A percentile compares a stretch with the other conserved stretches of the same genome.
Evolutionary conservation across 257 asterid species (phyloP).

Genomic region (Forsythia viridissima): DNA sequence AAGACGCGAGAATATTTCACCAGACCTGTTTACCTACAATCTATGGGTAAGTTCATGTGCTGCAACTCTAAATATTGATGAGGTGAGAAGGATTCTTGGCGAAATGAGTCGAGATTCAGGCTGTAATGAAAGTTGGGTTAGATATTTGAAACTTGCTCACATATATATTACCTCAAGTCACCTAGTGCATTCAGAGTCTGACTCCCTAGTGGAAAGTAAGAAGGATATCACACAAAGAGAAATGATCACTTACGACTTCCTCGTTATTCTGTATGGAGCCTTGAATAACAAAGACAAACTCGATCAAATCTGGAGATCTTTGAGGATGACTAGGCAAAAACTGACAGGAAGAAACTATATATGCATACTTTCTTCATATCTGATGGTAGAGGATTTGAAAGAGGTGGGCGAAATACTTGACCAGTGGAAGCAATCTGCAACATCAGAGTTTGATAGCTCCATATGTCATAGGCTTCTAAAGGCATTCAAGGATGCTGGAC

Average conservation of each 20-base stretch:
- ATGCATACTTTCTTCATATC: slow-evolving; percentile 65
- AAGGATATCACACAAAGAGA: slow-evolving; percentile 75
- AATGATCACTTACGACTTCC: slow-evolving; percentile 82
- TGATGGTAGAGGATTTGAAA: slow-evolving; percentile 71
- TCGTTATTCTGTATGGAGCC: slow-evolving; percentile 68
- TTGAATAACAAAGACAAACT: slow-evolving; percentile 70
- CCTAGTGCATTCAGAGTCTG: slow-evolving; percentile 47
- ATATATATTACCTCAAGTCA: slow-evolving; percentile 59
- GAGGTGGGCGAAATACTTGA: slow-evolving; percentile 68
- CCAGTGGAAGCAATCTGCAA: slow-evolving; percentile 83
- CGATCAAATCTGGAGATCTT: slow-evolving; percentile 77
- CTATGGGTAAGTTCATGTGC: slow-evolving; percentile 84
- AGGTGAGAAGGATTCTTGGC: slow-evolving; percentile 61
- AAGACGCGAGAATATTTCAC: slow-evolving; percentile 58
- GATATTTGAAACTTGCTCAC: slow-evolving; percentile 66
- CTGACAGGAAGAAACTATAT: slow-evolving; percentile 70
- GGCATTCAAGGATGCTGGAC: slow-evolving; percentile 56
- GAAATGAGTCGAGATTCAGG: slow-evolving; percentile 52
- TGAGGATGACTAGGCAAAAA: slow-evolving; percentile 73
- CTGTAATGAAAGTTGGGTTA: slow-evolving; percentile 59
- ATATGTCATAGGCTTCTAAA: slow-evolving; percentile 53
- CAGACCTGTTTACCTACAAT: slow-evolving; percentile 79
- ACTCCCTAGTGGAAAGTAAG: slow-evolving; percentile 63
- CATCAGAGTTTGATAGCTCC: slow-evolving; percentile 51
- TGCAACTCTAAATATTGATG: slow-evolving; percentile 69